Base-by-base conservation (phyloP, 495 filamentous ascomycete species). In the Annulohypoxylon nitens region DNA sequence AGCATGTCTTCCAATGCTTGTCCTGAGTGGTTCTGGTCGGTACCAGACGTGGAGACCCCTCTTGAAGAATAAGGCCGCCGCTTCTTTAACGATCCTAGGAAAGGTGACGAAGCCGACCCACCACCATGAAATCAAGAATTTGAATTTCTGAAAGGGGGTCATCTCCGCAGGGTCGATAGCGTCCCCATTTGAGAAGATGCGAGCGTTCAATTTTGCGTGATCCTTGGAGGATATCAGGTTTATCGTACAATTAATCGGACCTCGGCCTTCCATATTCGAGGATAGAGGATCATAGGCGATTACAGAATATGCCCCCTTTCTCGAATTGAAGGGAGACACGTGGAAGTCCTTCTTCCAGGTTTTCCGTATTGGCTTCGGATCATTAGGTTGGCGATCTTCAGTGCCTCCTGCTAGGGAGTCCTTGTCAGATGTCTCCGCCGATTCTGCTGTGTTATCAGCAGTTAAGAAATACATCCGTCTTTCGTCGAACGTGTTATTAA, bases 401-500 rank as follows among this genome's bases (percentile, higher is more conserved):
- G 48, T 26, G 11, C 8, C 45, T 41, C 57, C 60, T 34, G 16
- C 30, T 39, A n/a, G 11, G 39, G 34, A 53, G 2, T 66, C 61
- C 37, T 73, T 43, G 37, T 51, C 14, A 69, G 69, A 37, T 20
- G 48, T 12, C 12, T 71, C 60, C 61, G 75, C 55, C 54, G 51
- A 67, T 12, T 64, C 53, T 9, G 34, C 58, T 5, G 26, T 25
- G 37, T 61, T 68, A 43, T 81, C 75, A 41, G 72, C 73, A 50
- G 83, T 78, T 67, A 90, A 76, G 26, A 88, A 83, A 72, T 92
- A 91, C 74, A 89, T 88, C 16, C 91, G 84, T 60, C 90, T 88
- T 79, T 95, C 92, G 61, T 86, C 88, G 75, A 93, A 93, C 0
- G 91, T 93, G 69, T 94, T 93, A 76, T 93, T 93, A 47, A 94